Base-by-base conservation (phyloP, 495 filamentous ascomycete species). In the Aspergillus indologenus region DNA sequence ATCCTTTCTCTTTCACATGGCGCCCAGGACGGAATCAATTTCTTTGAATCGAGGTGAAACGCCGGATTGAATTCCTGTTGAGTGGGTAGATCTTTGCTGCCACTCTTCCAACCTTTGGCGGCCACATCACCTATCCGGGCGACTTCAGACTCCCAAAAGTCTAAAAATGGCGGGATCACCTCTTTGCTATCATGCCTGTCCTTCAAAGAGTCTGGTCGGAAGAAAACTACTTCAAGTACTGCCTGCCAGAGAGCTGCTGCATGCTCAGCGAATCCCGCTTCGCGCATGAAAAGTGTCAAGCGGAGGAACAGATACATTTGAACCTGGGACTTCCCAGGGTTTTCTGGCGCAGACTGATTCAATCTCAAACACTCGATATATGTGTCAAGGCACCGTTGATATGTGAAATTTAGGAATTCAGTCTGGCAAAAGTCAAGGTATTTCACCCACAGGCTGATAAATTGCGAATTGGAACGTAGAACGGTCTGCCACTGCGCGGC, bases 101-200 rank as follows among this genome's bases (percentile, higher is more conserved):
- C 60, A 21, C 73, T 66, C 20, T 66, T 69, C 92, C 93, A 96
- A 17, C 90, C 92, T 26, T 79, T 73, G 31, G 89, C 86, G 5
- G 74, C 77, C 6, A 70, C 64, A 69, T 98, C 94, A 5, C 94
- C 94, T 54, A 96, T 81, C 8, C 92, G 85, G 3, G 88, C 74
- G 7, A 86, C 79, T 66, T 97, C 94, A 43, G 85, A 90, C 53
- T 96, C 90, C 94, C 94, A 98, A 62, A 92, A 96, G 9, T 82
- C 76, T 24, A 78, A 67, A 53, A 95, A 88, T n/a, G 67, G 68
- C n/a, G 76, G 63, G 0, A 83, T 60, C 14, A 67, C 53, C 8
- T 60, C 45, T 8, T 61, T 46, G 24, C 60, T 31, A 3, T 61
- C 54, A 12, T 17, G 53, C 26, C 34, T 53, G 45, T 45, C 55